Conservation (phyloP, 306 rosid genomes). For the Ziziphus jujuba region DNA sequence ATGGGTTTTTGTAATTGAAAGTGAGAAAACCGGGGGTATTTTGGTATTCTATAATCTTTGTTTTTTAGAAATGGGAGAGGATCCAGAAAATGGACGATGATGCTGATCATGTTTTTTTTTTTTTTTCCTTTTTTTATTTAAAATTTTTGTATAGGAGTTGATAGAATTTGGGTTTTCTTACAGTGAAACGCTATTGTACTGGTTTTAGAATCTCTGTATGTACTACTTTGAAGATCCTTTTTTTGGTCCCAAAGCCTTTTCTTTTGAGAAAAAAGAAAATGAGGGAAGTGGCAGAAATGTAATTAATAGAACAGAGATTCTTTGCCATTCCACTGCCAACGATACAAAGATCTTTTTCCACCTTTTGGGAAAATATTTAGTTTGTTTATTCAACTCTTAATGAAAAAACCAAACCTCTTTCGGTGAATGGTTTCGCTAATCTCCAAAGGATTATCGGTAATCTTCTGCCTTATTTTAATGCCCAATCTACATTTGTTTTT, state of each 20-base stretch:
- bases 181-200: conserved; percentile 15
- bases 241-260: conserved; percentile 19
- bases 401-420: conserved; percentile 10
- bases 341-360: conserved; percentile 8
- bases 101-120: conserved; percentile 25
- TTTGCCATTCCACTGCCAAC: conserved; percentile 27
- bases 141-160: conserved; percentile 33
- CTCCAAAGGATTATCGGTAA: conserved; percentile 29
- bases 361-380: neutral
- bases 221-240: conserved; percentile 25
- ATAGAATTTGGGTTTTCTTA: conserved; percentile 20
- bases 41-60: conserved; percentile 37
- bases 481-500: conserved; percentile 19
- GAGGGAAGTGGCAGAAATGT: conserved; percentile 30
- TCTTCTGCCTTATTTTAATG: conserved; percentile 26
- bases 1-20: conserved; percentile 20
- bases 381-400: conserved; percentile 20
- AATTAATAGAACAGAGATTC: conserved; percentile 28
- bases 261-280: conserved; percentile 20
- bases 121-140: too few species aligned
- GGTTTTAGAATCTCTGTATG: conserved; percentile 22
- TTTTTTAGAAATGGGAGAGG: conserved; percentile 23
- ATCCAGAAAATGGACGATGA: conserved; percentile 33
- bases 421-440: conserved; percentile 6
- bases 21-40: conserved; percentile 89